phyloP scores from a whole-genome alignment of 1,139 yeast species.

The Wickerhamomyces sp. region DNA sequence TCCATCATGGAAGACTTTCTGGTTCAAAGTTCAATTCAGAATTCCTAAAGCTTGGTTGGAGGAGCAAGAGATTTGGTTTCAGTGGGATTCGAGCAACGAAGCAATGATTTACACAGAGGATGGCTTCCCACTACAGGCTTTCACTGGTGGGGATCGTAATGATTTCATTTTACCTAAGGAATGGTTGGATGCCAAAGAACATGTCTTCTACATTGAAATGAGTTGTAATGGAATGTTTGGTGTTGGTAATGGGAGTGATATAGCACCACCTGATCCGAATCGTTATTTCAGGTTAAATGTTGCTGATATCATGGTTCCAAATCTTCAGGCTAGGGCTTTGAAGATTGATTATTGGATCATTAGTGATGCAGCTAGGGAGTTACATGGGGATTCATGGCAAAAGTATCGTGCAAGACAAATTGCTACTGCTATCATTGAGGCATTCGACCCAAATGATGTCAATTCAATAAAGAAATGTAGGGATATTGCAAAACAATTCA shows the following conservation, averaged over 20 bases:
- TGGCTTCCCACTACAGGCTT: slow-evolving; percentile 75
- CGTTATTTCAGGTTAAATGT: slow-evolving; percentile 59
- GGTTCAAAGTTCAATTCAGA: slow-evolving; percentile 70
- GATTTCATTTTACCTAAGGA: slow-evolving; percentile 62
- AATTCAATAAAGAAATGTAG: slow-evolving; percentile 57
- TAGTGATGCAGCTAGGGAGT: slow-evolving; percentile 87
- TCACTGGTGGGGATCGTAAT: slow-evolving; percentile 82
- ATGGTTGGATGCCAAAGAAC: slow-evolving; percentile 36
- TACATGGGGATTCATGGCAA: slow-evolving; percentile 71
- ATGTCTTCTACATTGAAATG: slow-evolving; percentile 72
- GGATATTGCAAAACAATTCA: slow-evolving; percentile 53
- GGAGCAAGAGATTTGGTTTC: slow-evolving; percentile 53
- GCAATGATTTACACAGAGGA: slow-evolving; percentile 67
- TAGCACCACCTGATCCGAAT: slow-evolving; percentile 64
- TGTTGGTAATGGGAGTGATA: slow-evolving; percentile 55
- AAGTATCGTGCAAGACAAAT: slow-evolving; percentile 77
- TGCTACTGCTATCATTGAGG: slow-evolving; percentile 76
- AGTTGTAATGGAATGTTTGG: slow-evolving; percentile 97
- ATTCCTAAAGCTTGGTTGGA: slow-evolving; percentile 60
- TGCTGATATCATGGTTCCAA: slow-evolving; percentile 82
- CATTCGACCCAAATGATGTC: slow-evolving; percentile 56
- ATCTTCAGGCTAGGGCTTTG: slow-evolving; percentile 72
- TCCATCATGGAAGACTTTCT: slow-evolving; percentile 95
- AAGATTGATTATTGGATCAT: slow-evolving; percentile 82
- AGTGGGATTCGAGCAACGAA: slow-evolving; percentile 87